Evolutionary conservation across 169 alveolate genomes (phyloP), one percentile per base, ranked within the genome.

Genomic region (Plasmodium billcollinsi): DNA sequence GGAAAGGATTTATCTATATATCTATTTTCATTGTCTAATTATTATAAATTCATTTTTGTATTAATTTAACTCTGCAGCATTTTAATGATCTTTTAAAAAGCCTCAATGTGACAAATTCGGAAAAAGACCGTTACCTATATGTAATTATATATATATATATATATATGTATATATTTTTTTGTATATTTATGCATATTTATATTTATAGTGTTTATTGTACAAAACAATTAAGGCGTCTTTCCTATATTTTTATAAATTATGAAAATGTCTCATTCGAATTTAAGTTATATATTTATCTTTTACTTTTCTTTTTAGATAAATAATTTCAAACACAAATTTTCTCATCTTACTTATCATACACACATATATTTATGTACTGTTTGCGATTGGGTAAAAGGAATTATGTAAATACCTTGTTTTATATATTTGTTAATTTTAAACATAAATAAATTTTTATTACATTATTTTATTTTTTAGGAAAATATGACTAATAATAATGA

Each of bases 331-430:
- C 90, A 80, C 26, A 47, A 62, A 67, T 80, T 80, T 80, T 80
- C 90, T 29, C 90, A 80, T 26, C 80, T 80, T 24, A 67, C 72
- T 15, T 80, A 80, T 56, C 73, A 80, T 52, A 80, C 90, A 9
- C 39, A 80, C 18, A 80, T 80, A 52, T 80, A 80, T 61, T 39
- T 69, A 33, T 80, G 90, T 54, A 7, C 80, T 49, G 80, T 80
- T 24, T 73, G n/a, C 33, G 67, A 67, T 45, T 18, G 63, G 71
- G 90, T 80, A 74, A 49, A 45, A 14, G 45, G 21, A 54, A 73
- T 71, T 56, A 20, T 43, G n/a, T 58, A 39, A 7, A 15, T 33
- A 33, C 33, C 12, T 66, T 66, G 29, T 66, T 66, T 66, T 66
- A 43, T 69, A 24, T 39, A 43, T 39, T 39, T 69, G 15, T 39